Conservation (phyloP, 2,329 filamentous ascomycete species). For the Penicillium sp. region DNA sequence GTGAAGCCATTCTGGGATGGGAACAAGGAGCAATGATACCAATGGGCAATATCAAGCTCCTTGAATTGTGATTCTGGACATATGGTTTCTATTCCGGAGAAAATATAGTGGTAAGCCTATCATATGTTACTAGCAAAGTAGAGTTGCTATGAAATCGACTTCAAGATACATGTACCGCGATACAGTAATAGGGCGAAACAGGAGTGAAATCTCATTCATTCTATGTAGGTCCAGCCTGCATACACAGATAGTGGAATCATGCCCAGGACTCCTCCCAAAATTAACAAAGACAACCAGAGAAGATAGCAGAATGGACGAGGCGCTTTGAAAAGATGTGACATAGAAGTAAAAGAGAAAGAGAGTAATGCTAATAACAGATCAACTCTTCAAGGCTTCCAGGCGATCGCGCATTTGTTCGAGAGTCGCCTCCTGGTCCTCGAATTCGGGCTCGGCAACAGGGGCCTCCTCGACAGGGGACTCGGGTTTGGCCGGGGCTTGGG, state of each 20-base stretch:
- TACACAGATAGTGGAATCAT: slow-evolving; percentile 14
- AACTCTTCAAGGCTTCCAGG: slow-evolving; percentile 88
- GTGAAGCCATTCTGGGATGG: no score
- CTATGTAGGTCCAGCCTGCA: slow-evolving; percentile 26
- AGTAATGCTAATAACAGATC: slow-evolving; percentile 24
- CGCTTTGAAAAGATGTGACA: background rate
- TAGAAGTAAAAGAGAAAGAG: background rate
- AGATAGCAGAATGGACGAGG: background rate
- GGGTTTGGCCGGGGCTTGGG: slow-evolving; percentile 63
- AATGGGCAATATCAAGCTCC: no score
- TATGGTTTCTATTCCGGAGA: no score
- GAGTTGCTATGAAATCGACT: background rate
- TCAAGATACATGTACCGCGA: background rate
- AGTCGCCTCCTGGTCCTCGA: slow-evolving; percentile 85
- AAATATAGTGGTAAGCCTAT: background rate
- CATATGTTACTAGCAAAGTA: background rate
- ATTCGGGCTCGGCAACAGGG: slow-evolving; percentile 64
- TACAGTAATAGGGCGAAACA: background rate
- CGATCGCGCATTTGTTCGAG: slow-evolving; percentile 92
- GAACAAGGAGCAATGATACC: no score
- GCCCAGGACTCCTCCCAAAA: slow-evolving; percentile 15
- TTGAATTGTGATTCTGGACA: no score
- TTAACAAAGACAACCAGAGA: slow-evolving; percentile 6
- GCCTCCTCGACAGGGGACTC: slow-evolving; percentile 51
- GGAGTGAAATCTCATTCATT: background rate